Evolutionary conservation across 208 protist genomes (phyloP).

Genomic region (Angomonas ambiguus): DNA sequence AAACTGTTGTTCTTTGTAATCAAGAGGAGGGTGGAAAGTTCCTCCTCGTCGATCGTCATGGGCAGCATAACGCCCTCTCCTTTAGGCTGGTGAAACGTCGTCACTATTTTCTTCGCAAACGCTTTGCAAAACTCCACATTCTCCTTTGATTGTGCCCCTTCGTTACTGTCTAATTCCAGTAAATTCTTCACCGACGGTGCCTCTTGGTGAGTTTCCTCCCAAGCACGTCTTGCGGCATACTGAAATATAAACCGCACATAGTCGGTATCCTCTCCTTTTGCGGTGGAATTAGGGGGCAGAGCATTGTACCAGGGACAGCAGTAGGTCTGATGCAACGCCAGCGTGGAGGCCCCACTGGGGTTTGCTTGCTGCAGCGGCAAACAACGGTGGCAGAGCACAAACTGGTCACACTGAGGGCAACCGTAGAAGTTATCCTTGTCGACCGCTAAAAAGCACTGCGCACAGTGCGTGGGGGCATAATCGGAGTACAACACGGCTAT

Average conservation of each 20-base stretch:
- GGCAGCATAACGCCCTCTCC: background rate
- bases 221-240: constrained; percentile 55
- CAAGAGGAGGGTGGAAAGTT: background rate
- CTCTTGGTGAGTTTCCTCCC: constrained; percentile 24
- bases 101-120: constrained; percentile 28
- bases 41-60: background rate
- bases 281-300: constrained; percentile 50
- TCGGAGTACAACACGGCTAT: constrained; percentile 69
- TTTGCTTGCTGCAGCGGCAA: constrained; percentile 11
- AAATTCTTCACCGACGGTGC: constrained; percentile 18
- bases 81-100: background rate
- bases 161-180: constrained; percentile 18
- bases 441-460: constrained; percentile 38
- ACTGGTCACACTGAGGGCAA: constrained; percentile 66
- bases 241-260: constrained; percentile 73
- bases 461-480: constrained; percentile 44
- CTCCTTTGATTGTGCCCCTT: constrained; percentile 16
- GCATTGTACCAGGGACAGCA: constrained; percentile 66
- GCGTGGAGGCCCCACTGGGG: constrained; percentile 4
- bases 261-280: constrained; percentile 66
- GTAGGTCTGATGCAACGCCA: constrained; percentile 34
- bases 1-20: constrained; percentile 6
- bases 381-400: constrained; percentile 48
- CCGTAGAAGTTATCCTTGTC: constrained; percentile 13
- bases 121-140: constrained; percentile 44